These are phyloP conservation scores for Mycena leptocephala DNA, from an alignment of 768 basidiomycete genomes.

Conservation along the genomic window DNA sequence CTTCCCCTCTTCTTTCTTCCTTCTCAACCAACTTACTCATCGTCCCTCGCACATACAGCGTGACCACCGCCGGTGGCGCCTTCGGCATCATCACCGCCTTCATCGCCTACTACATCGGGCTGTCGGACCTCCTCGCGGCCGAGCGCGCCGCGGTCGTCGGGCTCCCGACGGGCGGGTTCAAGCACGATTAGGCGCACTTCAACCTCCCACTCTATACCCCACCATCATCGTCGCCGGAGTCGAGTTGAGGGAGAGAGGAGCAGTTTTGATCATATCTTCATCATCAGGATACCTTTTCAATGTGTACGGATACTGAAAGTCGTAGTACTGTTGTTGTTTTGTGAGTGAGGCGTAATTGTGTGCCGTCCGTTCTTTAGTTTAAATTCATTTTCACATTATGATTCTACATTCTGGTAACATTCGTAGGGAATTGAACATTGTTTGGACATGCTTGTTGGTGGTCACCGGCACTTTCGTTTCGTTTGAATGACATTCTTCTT, in stretches of 20 bases:
- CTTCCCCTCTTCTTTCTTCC: background rate
- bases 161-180: constrained; percentile 47
- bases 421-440: too few relatives aligned
- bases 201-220: background rate
- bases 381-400: too few relatives aligned
- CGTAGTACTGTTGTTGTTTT: too few relatives aligned
- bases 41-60: constrained; percentile 18
- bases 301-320: too few relatives aligned
- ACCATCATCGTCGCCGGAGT: background rate
- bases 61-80: constrained; percentile 45
- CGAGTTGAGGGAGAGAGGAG: background rate
- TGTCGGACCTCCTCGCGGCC: constrained; percentile 48
- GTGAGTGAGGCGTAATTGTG: too few relatives aligned
- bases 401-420: too few relatives aligned
- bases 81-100: constrained; percentile 51
- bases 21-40: background rate
- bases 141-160: constrained; percentile 47
- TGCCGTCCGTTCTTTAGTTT: too few relatives aligned
- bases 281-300: background rate
- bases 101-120: constrained; percentile 51
- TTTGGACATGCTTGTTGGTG: too few relatives aligned
- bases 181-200: constrained; percentile 18
- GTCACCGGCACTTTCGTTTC: too few relatives aligned
- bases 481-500: too few relatives aligned
- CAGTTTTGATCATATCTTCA: background rate